These are phyloP conservation scores for Sarocladium oryzae DNA, from an alignment of 2,329 filamentous ascomycete genomes.

Conservation along the genomic window DNA sequence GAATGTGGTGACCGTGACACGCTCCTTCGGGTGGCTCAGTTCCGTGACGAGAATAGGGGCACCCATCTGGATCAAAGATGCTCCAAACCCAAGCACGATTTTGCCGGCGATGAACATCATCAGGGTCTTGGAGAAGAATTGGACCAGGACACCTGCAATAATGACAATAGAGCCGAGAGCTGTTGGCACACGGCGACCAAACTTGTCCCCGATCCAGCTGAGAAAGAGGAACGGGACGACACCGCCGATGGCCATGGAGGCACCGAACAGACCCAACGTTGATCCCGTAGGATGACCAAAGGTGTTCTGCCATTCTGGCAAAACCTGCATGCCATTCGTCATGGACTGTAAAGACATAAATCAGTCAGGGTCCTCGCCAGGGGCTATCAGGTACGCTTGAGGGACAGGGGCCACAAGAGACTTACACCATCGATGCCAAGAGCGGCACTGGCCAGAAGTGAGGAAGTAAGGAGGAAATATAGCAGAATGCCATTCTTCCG, in stretches of 20 bases:
- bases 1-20: slow-evolving; percentile 30
- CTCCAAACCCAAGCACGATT: slow-evolving; percentile 29
- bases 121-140: slow-evolving; percentile 28
- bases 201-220: slow-evolving; percentile 28
- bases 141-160: slow-evolving; percentile 28
- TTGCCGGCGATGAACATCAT: slow-evolving; percentile 33
- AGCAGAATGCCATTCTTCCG: slow-evolving; percentile 35
- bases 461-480: slow-evolving; percentile 37
- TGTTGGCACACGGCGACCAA: slow-evolving; percentile 27
- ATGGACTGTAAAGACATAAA: slow-evolving; percentile 21
- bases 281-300: slow-evolving; percentile 32
- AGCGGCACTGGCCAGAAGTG: slow-evolving; percentile 33
- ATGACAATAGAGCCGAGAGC: slow-evolving; percentile 32
- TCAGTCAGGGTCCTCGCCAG: too few relatives aligned
- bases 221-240: slow-evolving; percentile 30
- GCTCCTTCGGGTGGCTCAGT: slow-evolving; percentile 33
- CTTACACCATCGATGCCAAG: slow-evolving; percentile 35
- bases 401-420: too few relatives aligned
- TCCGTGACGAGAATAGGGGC: slow-evolving; percentile 37
- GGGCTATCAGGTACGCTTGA: too few relatives aligned
- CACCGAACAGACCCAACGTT: slow-evolving; percentile 31
- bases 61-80: slow-evolving; percentile 32
- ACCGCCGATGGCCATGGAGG: slow-evolving; percentile 32
- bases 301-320: slow-evolving; percentile 29
- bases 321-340: slow-evolving; percentile 34